Base-by-base conservation (phyloP, 169 alveolate species). In the Babesia divergens region DNA sequence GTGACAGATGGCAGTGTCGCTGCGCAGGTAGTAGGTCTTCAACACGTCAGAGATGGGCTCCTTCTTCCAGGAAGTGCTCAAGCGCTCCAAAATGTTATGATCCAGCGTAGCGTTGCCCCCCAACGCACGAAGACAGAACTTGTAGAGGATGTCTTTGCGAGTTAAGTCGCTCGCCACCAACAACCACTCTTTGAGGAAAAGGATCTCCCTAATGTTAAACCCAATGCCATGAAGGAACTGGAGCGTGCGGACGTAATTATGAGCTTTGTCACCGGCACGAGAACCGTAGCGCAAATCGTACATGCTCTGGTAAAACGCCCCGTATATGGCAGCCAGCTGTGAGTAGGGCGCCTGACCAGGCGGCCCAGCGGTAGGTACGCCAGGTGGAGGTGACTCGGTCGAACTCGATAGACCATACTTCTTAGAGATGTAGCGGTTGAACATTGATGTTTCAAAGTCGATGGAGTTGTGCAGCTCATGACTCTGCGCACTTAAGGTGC, bases 111-210 rank as follows among this genome's bases (percentile, higher is more conserved):
- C 8, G 8, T 43, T 58, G 3, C 3, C 31, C 0, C 58, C 58
- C 11, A 31, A 5, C 4, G 34, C 46, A 1, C 68, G 42, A 28
- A 34, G 29, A 28, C 52, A 24, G 51, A 38, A 79, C 31, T 59
- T 56, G 38, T 60, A 29, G n/a, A 79, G 43, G 22, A 79, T 70
- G 5, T 53, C 68, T 26, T 69, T 67, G 53, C 68, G 53, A 6
- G 47, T 32, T 7, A 79, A 7, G 31, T 58, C 66, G 79, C 68
- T 69, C 37, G 37, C 70, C 22, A 79, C 58, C 28, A 68, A 16
- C 32, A 31, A 38, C 87, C 83, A 68, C 38, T 79, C 87, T 29
- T 71, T 52, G 16, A 79, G 6, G 1, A 44, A 37, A 37, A 79
- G 46, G 35, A 56, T 29, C 37, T 62, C 60, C 29, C 28, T 51